Conservation (phyloP, 129 eudicot species). For the Scalesia atractyloides region DNA sequence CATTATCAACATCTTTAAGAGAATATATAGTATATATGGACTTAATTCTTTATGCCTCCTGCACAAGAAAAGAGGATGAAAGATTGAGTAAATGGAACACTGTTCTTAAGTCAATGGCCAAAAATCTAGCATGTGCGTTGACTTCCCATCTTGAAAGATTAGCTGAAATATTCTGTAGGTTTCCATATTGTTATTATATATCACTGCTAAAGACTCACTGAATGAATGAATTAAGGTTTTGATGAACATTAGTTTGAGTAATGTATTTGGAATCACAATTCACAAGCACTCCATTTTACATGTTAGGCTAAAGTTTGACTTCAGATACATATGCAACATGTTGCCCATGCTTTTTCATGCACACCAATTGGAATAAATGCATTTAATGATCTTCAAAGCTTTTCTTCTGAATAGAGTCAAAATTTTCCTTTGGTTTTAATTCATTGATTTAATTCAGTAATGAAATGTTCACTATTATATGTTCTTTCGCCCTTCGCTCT, state of each 20-base stretch:
- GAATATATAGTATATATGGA: slow-evolving; percentile 9
- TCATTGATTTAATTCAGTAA: too few species aligned
- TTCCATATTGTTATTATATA: not conserved
- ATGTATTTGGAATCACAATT: not conserved
- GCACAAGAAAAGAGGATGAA: too few species aligned
- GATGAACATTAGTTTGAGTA: not conserved
- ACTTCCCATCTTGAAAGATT: slow-evolving; percentile 6
- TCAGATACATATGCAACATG: not conserved
- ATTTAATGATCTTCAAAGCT: not conserved
- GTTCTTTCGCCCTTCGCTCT: too few species aligned
- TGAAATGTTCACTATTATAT: too few species aligned
- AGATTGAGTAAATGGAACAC: not conserved
- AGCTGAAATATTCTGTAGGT: not conserved
- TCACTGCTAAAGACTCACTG: not conserved
- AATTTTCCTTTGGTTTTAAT: too few species aligned
- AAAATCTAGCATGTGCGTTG: slow-evolving; percentile 24
- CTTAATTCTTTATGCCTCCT: too few species aligned
- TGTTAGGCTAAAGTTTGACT: not conserved
- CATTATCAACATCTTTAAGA: slow-evolving; percentile 12
- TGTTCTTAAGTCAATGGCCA: slow-evolving; percentile 9
- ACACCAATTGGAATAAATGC: not conserved
- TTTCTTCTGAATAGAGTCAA: too few species aligned
- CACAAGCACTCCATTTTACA: not conserved
- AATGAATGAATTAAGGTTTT: not conserved
- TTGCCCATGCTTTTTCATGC: not conserved